Percentiles rank a stretch among this genome's conserved stretches.
These are phyloP conservation scores for Cladosporium phlei DNA, from an alignment of 2,329 filamentous ascomycete species.

Conservation along the genomic window DNA sequence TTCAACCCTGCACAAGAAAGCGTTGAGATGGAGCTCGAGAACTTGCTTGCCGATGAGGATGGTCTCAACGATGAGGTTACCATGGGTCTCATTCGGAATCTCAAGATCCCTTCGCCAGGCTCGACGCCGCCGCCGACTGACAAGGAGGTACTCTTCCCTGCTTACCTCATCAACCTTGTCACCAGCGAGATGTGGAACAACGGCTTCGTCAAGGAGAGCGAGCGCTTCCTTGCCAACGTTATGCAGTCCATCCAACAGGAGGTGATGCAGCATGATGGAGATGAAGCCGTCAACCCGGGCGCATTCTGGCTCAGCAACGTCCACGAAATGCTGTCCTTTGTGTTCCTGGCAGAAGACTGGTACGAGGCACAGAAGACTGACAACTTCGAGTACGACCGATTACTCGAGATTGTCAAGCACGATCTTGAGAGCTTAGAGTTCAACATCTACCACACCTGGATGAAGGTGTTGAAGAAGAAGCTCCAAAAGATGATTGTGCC, in stretches of 20 bases:
- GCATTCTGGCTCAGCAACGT: conserved; percentile 99
- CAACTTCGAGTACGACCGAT: conserved; percentile 96
- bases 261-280: conserved; percentile 97
- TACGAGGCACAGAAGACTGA: conserved; percentile 99
- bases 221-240: conserved; percentile 96
- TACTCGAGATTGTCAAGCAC: conserved; percentile 98
- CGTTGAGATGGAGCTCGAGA: conserved; percentile 91
- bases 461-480: conserved; percentile 99
- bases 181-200: conserved; percentile 99
- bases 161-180: conserved; percentile 97
- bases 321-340: conserved; percentile 98
- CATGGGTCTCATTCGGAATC: conserved; percentile 88
- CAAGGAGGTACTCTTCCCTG: conserved; percentile 97
- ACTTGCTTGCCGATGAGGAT: conserved; percentile 89
- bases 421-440: conserved; percentile 97
- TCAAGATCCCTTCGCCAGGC: conserved; percentile 89
- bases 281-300: conserved; percentile 93
- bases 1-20: conserved; percentile 81
- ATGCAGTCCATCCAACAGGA: conserved; percentile 99
- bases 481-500: conserved; percentile 99
- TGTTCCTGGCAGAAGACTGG: conserved; percentile 98
- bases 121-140: conserved; percentile 87
- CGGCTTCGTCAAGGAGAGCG: conserved; percentile 97
- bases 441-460: conserved; percentile 99
- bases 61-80: conserved; percentile 95